Evolutionary conservation across 176 grass and related monocot species (phyloP).

Genomic region (Carex myosuroides): DNA sequence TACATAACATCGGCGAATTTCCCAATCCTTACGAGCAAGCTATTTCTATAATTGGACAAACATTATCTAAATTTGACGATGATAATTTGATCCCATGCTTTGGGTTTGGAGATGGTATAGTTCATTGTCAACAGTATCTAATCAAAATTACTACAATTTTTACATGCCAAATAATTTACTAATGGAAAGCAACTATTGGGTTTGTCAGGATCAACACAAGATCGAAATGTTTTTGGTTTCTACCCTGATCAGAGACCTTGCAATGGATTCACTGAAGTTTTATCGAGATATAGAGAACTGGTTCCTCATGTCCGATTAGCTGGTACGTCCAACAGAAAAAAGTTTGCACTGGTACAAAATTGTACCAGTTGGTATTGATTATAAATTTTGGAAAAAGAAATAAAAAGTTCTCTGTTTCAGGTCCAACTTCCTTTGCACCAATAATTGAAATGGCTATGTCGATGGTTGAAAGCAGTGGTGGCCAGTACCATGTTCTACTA

Average conservation of each 20-base stretch:
- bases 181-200: not conserved
- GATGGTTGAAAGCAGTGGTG: conserved; percentile 13
- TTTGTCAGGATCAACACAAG: conserved; percentile 13
- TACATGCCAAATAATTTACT: not conserved
- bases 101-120: conserved; percentile 22
- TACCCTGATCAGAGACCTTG: conserved; percentile 15
- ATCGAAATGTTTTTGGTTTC: conserved; percentile 12
- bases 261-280: conserved; percentile 8
- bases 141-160: not conserved
- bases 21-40: conserved; percentile 24
- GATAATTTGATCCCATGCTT: conserved; percentile 21
- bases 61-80: conserved; percentile 17
- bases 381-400: not conserved
- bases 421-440: conserved; percentile 31
- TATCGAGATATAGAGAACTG: conserved; percentile 16
- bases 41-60: conserved; percentile 16
- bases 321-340: not conserved
- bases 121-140: not conserved
- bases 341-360: not conserved
- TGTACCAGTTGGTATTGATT: not conserved
- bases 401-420: not conserved
- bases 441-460: conserved; percentile 35
- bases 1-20: conserved; percentile 9
- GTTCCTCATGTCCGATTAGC: conserved; percentile 3
- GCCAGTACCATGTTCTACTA: conserved; percentile 31